Conservation (phyloP, 805 yeast genomes). For the Hanseniaspora mollemarum region DNA sequence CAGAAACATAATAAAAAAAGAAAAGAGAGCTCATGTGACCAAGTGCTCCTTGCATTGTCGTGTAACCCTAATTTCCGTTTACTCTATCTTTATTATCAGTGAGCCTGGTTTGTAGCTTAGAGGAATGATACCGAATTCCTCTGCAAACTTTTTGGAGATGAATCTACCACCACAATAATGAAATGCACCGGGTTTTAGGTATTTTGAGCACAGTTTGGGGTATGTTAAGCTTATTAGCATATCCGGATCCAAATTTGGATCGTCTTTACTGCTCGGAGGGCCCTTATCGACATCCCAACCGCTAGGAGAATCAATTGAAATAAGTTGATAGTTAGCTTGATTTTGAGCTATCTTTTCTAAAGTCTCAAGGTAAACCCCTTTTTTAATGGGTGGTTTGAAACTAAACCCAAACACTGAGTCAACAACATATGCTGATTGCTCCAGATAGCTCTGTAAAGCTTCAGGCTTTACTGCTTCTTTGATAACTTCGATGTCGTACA, state of each 20-base stretch:
- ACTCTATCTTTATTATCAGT: slow-evolving; percentile 36
- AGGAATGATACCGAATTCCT: slow-evolving; percentile 57
- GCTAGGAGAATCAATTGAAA: slow-evolving; percentile 84
- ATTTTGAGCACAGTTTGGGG: slow-evolving; percentile 75
- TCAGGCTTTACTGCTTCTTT: slow-evolving; percentile 42
- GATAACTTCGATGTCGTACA: slow-evolving; percentile 32
- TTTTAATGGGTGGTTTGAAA: slow-evolving; percentile 75
- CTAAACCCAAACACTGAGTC: slow-evolving; percentile 92
- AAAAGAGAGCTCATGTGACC: neutral
- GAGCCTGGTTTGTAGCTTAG: slow-evolving; percentile 49
- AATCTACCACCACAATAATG: slow-evolving; percentile 93
- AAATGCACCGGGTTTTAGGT: slow-evolving; percentile 33
- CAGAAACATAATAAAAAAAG: neutral
- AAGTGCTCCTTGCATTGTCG: too few relatives aligned
- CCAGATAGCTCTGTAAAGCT: slow-evolving; percentile 23
- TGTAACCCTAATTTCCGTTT: too few relatives aligned
- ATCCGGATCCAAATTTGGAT: slow-evolving; percentile 42
- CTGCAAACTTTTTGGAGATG: slow-evolving; percentile 53
- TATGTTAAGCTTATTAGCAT: slow-evolving; percentile 78
- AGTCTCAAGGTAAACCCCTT: slow-evolving; percentile 19
- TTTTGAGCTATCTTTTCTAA: neutral
- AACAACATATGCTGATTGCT: slow-evolving; percentile 40
- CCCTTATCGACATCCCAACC: slow-evolving; percentile 97
- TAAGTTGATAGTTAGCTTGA: slow-evolving; percentile 39
- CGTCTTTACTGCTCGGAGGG: slow-evolving; percentile 33